A percentile compares a stretch with the other conserved stretches of the same genome.
Evolutionary conservation across 495 filamentous ascomycete species (phyloP).

Genomic region (Xylaria bambusicola): DNA sequence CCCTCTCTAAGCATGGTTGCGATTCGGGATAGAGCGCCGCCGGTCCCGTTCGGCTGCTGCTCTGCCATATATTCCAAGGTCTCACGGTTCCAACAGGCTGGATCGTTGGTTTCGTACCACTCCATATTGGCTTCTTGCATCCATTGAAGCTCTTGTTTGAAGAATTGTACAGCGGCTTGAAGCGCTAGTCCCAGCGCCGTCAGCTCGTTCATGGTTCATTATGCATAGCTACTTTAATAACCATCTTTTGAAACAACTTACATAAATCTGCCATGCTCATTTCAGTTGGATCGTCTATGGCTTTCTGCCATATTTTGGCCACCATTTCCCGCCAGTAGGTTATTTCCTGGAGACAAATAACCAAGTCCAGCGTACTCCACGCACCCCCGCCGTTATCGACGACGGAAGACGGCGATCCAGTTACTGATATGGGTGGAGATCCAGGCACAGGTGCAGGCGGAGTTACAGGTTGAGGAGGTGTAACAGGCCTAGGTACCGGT

Average conservation of each 20-base stretch:
- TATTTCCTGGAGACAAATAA: not conserved
- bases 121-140: not conserved
- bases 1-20: no score
- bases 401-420: not conserved
- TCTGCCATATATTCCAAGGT: not conserved
- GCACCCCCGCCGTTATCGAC: not conserved
- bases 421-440: no score
- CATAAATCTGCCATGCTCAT: not conserved
- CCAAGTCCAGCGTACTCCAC: not conserved
- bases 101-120: not conserved
- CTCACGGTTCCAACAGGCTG: not conserved
- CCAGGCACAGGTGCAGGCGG: no score
- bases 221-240: no score
- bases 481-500: no score
- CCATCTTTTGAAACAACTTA: not conserved
- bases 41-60: not conserved
- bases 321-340: not conserved
- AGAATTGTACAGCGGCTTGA: not conserved
- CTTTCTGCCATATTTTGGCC: not conserved
- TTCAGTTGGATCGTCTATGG: not conserved
- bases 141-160: not conserved
- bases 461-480: no score
- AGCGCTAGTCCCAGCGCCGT: not conserved
- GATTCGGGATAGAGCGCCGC: not conserved
- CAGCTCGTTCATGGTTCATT: not conserved